A percentile compares a stretch with the other conserved stretches of the same genome.
Evolutionary conservation across 352 stramenopile species (phyloP).

Genomic region (Globisporangium radiosum): DNA sequence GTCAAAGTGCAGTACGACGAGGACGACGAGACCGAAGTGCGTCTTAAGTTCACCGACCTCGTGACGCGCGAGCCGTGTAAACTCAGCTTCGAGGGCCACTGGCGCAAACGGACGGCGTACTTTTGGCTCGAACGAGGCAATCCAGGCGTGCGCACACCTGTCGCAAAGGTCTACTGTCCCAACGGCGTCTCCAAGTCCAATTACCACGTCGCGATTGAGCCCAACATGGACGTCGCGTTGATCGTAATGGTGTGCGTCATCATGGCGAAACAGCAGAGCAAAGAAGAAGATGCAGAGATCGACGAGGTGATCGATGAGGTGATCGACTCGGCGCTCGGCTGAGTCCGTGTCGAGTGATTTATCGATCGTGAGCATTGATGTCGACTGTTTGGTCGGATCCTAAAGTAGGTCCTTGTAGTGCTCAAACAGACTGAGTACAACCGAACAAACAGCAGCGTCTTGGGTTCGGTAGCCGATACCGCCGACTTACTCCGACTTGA

Average conservation of each 20-base stretch:
- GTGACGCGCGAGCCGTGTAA: background rate
- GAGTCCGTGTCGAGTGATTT: no score
- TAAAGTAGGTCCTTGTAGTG: no score
- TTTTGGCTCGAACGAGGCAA: conserved; percentile 6
- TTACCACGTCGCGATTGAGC: conserved; percentile 22
- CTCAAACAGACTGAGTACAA: no score
- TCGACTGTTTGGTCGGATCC: no score
- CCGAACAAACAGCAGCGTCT: no score
- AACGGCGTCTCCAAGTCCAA: background rate
- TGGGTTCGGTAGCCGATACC: no score
- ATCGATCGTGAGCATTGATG: no score
- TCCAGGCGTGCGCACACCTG: background rate
- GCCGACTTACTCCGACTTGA: no score
- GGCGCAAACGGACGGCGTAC: background rate
- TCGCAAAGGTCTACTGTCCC: background rate
- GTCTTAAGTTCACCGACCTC: conserved; percentile 1
- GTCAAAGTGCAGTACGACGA: background rate
- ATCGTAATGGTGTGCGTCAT: conserved; percentile 20
- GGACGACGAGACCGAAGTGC: background rate
- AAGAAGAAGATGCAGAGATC: background rate
- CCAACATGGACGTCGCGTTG: conserved; percentile 21
- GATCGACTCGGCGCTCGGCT: no score
- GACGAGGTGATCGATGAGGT: no score
- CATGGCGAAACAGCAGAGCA: background rate
- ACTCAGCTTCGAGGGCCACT: conserved; percentile 4